phyloP scores from a whole-genome alignment of 139 green algal species.

The Gonium pectorale region DNA sequence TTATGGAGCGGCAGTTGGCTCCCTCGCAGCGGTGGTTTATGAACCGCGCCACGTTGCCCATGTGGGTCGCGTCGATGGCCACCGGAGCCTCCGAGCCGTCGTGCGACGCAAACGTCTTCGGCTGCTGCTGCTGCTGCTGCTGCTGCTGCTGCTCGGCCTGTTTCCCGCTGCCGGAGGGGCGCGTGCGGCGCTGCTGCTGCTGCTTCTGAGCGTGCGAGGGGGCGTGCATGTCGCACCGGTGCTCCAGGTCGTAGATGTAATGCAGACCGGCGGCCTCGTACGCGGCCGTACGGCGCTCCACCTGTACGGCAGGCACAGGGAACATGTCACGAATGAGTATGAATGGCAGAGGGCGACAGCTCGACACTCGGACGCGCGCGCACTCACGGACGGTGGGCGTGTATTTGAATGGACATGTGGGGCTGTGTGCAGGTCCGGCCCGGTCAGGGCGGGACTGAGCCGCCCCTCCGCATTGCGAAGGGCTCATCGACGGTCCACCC shows the following conservation, averaged over 20 bases:
- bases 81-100: background rate
- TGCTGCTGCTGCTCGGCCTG: background rate
- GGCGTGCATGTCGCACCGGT: background rate
- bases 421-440: background rate
- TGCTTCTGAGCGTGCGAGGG: background rate
- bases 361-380: no score
- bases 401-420: background rate
- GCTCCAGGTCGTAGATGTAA: slow-evolving; percentile 15
- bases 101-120: background rate
- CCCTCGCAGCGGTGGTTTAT: slow-evolving; percentile 78
- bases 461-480: background rate
- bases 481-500: no score
- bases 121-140: background rate
- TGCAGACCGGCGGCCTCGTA: background rate
- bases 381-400: no score
- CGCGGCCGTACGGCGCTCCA: background rate
- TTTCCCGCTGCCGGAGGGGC: background rate
- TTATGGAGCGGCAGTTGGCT: slow-evolving; percentile 59
- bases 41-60: slow-evolving; percentile 75
- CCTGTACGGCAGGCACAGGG: background rate
- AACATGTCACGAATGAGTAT: no score
- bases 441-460: background rate
- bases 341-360: background rate
- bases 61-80: slow-evolving; percentile 66
- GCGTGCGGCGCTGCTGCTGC: background rate